Evolutionary conservation across 2,329 filamentous ascomycete species (phyloP).

Genomic region (Trichoderma cornu-damae): DNA sequence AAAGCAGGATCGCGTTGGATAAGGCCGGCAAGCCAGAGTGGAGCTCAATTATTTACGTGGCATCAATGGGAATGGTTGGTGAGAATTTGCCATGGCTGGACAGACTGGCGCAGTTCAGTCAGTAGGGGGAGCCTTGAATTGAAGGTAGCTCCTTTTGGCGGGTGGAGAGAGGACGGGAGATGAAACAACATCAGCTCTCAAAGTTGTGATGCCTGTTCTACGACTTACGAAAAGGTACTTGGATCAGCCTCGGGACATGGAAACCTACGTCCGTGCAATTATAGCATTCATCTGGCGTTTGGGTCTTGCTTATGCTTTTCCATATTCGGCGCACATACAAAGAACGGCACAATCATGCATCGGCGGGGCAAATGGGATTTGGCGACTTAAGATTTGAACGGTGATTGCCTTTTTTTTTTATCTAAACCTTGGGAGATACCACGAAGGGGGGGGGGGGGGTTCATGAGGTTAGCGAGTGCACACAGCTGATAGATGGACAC

Average conservation of each 20-base stretch:
- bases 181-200: not conserved
- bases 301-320: slow-evolving; percentile 10
- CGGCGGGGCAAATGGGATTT: not conserved
- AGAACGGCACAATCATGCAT: slow-evolving; percentile 9
- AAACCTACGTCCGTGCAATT: not conserved
- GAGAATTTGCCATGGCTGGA: not conserved
- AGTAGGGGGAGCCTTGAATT: not conserved
- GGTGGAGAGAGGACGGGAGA: not conserved
- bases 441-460: not conserved
- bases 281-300: slow-evolving; percentile 13
- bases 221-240: not conserved
- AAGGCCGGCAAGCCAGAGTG: not conserved
- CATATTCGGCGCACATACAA: slow-evolving; percentile 13
- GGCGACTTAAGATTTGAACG: not conserved
- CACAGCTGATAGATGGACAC: not conserved
- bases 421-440: slow-evolving; percentile 2
- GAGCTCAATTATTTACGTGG: slow-evolving; percentile 6
- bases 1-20: not conserved
- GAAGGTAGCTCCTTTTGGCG: not conserved
- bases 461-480: not conserved
- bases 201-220: not conserved
- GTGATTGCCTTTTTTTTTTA: not conserved
- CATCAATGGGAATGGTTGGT: not conserved
- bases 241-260: not conserved
- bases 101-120: not conserved